Evolutionary conservation across 768 basidiomycete species (phyloP), one percentile per base, ranked within the genome.

Genomic region (Phlebiopsis flavidoalba): DNA sequence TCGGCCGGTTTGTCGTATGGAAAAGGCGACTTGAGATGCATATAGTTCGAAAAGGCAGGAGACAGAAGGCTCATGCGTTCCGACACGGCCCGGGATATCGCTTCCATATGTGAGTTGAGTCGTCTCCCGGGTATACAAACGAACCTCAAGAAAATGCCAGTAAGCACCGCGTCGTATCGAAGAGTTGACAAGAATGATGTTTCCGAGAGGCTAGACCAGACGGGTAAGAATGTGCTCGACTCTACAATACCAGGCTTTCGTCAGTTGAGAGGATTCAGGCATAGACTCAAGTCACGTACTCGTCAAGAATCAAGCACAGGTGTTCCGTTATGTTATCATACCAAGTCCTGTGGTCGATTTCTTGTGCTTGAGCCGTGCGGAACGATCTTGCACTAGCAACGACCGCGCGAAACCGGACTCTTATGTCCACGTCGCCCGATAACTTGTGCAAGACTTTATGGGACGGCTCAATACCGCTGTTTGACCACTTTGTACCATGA

Each of bases 121-220:
- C 78, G 73, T n/a, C 48, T 75, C 75, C 65, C n/a, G n/a, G 69
- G 63, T 79, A 72, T 63, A 77, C 63, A 76, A 66, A 71, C 82
- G 83, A 6, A 83, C 82, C 70, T 95, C 93, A 61, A 98, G 75
- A 53, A 98, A 70, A 71, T 96, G 89, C 86, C 89, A 95, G 69
- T 96, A 94, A 1, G 93, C 82, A 3, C 86, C 89, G 15, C 92
- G 84, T 26, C 95, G 81, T 21, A 89, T 82, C 1, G 82, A 80
- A 0, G 92, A 88, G 67, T 87, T 89, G 17, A 85, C 81, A 45
- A 97, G 80, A 81, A 92, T 87, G 63, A 88, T 82, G 72, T 92
- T 93, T 26, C 84, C 88, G 14, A 90, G 14, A 90, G 76, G 19
- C 80, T n/a, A 84, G 31, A 93, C 76, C 31, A 87, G 78, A 46